Base-by-base conservation (phyloP, 1,284 basidiomycete genomes). In the Stygiomarasmius scandens region DNA sequence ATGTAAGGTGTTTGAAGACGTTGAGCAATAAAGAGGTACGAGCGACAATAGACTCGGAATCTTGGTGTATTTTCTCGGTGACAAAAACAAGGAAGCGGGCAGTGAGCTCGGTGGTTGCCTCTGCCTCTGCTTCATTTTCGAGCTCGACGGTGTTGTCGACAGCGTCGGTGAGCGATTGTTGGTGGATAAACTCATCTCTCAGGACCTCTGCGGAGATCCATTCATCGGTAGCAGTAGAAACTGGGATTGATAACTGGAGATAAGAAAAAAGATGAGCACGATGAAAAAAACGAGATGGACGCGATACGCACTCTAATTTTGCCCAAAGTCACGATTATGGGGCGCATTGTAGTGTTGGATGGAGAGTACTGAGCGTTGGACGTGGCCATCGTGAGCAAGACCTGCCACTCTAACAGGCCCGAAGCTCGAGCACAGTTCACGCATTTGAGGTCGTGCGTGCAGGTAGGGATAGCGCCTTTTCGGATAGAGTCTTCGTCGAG, bases 191-290 rank as follows among this genome's bases (percentile, higher is more conserved):
- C 64, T 94, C 91, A 67, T 95, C 93, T 70, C 90, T 82, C 61
- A 95, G 83, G 66, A 94, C 86, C 74, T 95, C 92, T 55, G 93
- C 93, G 52, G 87, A 83, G 67, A 94, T 91, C 93, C 94, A 96
- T 72, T 93, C 87, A 69, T 93, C 84, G 62, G 78, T 67, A 41
- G 80, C 78, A 19, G 90, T 87, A 49, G 92, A 88, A 61, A 96
- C 90, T 58, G 91, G 93, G 71, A 96, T 87, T 62, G 89, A 88
- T 63, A 96, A 72, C 90, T 93, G 64, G 12, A 12, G 25, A 49
- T 92, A 64, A 29, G 48, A 48, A 46, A 34, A 52, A 47, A 22
- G 32, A 54, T 27, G 24, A 25, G n/a, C 36, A 66, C 60, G 43
- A 64, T 54, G 29, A 53, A 51, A 24, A 49, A 53, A 47, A 52